A percentile compares a stretch with the other conserved stretches of the same genome.
phyloP scores from a whole-genome alignment of 2,329 filamentous ascomycete species.

The Colletotrichum lini region DNA sequence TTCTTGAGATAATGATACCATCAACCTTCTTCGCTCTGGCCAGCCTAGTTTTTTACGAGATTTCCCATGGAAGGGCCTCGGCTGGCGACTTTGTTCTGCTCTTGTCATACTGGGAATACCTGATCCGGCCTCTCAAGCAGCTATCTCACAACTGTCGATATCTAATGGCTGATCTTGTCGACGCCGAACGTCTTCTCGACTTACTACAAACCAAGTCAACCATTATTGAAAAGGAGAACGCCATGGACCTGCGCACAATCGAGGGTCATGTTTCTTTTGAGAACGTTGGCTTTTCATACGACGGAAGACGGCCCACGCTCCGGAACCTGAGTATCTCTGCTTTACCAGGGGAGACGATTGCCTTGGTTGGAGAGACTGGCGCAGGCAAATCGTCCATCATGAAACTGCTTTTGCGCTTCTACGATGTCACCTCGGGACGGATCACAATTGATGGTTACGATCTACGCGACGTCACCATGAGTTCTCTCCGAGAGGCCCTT shows the following conservation, averaged over 20 bases:
- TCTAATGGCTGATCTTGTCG: slow-evolving; percentile 65
- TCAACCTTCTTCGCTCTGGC: slow-evolving; percentile 52
- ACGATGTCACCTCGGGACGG: slow-evolving; percentile 67
- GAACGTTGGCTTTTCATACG: slow-evolving; percentile 69
- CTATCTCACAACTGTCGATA: slow-evolving; percentile 45
- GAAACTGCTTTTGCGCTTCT: slow-evolving; percentile 73
- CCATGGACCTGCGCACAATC: slow-evolving; percentile 59
- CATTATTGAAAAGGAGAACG: slow-evolving; percentile 63
- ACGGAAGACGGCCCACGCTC: slow-evolving; percentile 65
- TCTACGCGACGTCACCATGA: slow-evolving; percentile 48
- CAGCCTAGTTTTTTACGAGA: slow-evolving; percentile 65
- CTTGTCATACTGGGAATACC: slow-evolving; percentile 72
- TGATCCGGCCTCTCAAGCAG: slow-evolving; percentile 57
- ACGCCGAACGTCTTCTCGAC: slow-evolving; percentile 73
- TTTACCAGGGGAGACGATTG: slow-evolving; percentile 68
- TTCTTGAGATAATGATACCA: slow-evolving; percentile 60
- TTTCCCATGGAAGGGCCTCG: slow-evolving; percentile 62
- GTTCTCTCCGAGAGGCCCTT: slow-evolving; percentile 52
- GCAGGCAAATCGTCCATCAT: slow-evolving; percentile 74
- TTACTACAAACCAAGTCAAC: slow-evolving; percentile 71
- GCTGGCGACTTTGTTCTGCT: slow-evolving; percentile 76
- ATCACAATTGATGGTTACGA: slow-evolving; percentile 44
- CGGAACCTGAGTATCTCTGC: slow-evolving; percentile 63
- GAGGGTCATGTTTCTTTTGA: slow-evolving; percentile 67
- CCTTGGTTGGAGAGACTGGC: slow-evolving; percentile 74